Base-by-base conservation (phyloP, 164 flowering plant species). In the Akebia trifoliata region DNA sequence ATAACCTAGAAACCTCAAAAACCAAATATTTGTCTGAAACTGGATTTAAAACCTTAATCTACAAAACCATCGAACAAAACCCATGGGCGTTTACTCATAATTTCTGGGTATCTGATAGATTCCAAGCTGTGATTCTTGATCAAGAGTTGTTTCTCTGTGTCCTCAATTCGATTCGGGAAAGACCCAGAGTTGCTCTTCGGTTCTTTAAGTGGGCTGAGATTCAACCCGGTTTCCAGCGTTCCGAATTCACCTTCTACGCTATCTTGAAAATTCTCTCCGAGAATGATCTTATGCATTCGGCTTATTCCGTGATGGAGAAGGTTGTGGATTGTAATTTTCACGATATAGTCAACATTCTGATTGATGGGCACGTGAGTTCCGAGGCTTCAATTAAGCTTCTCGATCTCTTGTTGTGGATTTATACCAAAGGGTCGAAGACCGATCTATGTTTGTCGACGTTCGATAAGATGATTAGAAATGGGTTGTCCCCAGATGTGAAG, bases 141-240 rank as follows among this genome's bases (percentile, higher is more conserved):
- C 61, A 74, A 11, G 70, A 76, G 1, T 60, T 76, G 70, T 71
- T 86, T 1, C 9, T 70, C 2, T 54, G 71, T 6, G 76, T 76
- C 21, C 60, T 86, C 9, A 50, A 67, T 37, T 74, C 72, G 20
- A 58, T 80, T 30, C 54, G 69, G 9, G 14, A 34, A 0, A 61
- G 56, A 29, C 90, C 94, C 28, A 65, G 57, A 20, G 22, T 69
- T 14, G 87, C 82, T 17, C 36, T 81, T 20, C 65, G 75, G 30
- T 73, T 86, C 54, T 86, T 80, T 40, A 48, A 71, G 2, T 84
- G 86, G 94, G 82, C 72, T 1, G 72, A 65, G 59, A 46, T 65
- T 4, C 87, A 81, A 38, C 72, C 68, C 3, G 83, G 72, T 26
- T 76, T 76, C 39, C 60, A 64, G 10, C 55, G 50, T 20, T 74